Conservation (phyloP, 352 stramenopile species). For the Phytophthora cryptogea region DNA sequence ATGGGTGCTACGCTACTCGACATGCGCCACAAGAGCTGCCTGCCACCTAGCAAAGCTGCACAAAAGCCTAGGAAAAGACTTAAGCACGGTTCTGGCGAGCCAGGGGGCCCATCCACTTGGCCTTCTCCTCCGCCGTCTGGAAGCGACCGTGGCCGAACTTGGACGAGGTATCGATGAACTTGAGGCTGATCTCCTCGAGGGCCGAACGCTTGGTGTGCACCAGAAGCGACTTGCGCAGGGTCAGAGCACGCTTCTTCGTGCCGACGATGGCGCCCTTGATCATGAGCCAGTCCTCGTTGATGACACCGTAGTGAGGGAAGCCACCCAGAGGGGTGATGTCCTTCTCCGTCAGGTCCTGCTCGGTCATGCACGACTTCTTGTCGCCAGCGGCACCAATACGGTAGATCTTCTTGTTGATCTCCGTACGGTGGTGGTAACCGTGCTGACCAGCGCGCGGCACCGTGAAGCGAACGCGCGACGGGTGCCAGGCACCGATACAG, state of each 20-base stretch:
- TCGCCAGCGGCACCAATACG: constrained; percentile 94
- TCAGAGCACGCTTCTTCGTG: constrained; percentile 99
- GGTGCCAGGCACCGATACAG: constrained; percentile 99
- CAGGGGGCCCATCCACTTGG: constrained; percentile 98
- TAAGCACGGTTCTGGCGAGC: constrained; percentile 91
- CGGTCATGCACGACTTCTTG: constrained; percentile 97
- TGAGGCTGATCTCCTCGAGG: constrained; percentile 96
- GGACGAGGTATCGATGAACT: constrained; percentile 97
- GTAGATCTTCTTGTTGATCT: constrained; percentile 99
- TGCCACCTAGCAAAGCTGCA: constrained; percentile 21
- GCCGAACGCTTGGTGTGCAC: constrained; percentile 97
- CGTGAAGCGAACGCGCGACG: constrained; percentile 97
- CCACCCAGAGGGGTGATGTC: constrained; percentile 99
- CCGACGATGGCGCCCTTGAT: constrained; percentile 98
- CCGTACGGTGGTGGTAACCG: constrained; percentile 99
- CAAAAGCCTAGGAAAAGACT: constrained; percentile 34
- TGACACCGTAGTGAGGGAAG: constrained; percentile 99
- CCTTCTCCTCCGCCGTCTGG: constrained; percentile 99
- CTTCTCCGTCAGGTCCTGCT: constrained; percentile 99
- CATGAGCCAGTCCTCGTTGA: constrained; percentile 99
- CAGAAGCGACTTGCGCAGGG: constrained; percentile 98
- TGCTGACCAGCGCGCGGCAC: constrained; percentile 99
- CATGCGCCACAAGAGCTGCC: constrained; percentile 20
- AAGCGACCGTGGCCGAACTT: constrained; percentile 99
- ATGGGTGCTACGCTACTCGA: constrained; percentile 26